Percentiles rank a stretch among this genome's conserved stretches.
Evolutionary conservation across 805 yeast genomes (phyloP).

Genomic region (Tetrapisispora pingtungensis): DNA sequence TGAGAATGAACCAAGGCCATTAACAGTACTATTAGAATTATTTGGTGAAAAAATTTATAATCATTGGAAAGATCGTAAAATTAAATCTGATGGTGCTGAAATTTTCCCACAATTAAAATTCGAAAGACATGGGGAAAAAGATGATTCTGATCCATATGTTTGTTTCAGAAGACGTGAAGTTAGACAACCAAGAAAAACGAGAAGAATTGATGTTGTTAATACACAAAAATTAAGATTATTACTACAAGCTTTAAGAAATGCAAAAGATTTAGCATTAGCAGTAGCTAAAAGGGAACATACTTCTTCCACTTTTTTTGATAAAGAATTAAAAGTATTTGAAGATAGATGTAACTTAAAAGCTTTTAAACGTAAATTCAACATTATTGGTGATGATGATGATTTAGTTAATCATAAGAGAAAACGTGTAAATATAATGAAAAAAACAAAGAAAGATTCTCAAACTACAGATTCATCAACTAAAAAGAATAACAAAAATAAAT

Average conservation of each 20-base stretch:
- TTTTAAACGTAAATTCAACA: conserved; percentile 62
- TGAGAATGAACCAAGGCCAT: conserved; percentile 34
- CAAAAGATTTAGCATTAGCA: conserved; percentile 55
- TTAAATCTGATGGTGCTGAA: conserved; percentile 52
- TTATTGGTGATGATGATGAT: conserved; percentile 79
- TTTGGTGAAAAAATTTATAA: conserved; percentile 64
- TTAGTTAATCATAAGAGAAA: conserved; percentile 69
- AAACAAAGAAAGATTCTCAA: conserved; percentile 12
- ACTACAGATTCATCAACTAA: conserved; percentile 16
- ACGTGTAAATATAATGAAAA: conserved; percentile 17
- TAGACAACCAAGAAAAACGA: conserved; percentile 90
- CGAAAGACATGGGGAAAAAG: conserved; percentile 82
- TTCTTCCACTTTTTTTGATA: conserved; percentile 42
- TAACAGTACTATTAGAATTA: conserved; percentile 38
- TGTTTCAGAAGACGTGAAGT: conserved; percentile 93
- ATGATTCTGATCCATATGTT: conserved; percentile 87
- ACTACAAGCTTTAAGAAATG: conserved; percentile 66
- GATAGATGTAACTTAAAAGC: conserved; percentile 61
- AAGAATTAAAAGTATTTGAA: conserved; percentile 61
- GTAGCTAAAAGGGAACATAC: conserved; percentile 63
- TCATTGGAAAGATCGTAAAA: conserved; percentile 73
- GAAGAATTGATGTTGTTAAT: conserved; percentile 86
- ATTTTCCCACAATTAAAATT: conserved; percentile 69
- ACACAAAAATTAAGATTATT: conserved; percentile 70
- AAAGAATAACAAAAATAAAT: conserved; percentile 9